These are phyloP conservation scores for Gillenia trifoliata DNA, from an alignment of 306 rosid genomes.

Conservation along the genomic window DNA sequence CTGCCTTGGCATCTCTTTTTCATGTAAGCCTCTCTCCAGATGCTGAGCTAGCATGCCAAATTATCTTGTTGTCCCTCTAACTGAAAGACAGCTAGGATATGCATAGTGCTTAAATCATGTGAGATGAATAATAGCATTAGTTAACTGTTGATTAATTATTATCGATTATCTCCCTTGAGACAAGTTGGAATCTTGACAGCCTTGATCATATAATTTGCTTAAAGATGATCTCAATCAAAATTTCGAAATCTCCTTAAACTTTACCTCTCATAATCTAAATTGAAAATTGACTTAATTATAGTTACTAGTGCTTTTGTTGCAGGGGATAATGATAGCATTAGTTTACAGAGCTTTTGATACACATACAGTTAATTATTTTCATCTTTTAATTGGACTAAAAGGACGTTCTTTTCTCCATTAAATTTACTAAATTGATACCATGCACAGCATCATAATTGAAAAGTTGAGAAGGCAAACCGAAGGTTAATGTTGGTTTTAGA, in stretches of 20 bases:
- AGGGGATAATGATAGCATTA: neutral
- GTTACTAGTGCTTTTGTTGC: neutral
- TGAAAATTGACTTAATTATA: neutral
- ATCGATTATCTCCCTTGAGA: slow-evolving; percentile 4
- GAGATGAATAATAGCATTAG: slow-evolving; percentile 4
- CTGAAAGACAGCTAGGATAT: slow-evolving; percentile 14
- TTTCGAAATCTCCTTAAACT: neutral
- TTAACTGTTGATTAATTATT: neutral
- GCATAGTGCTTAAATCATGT: slow-evolving; percentile 13
- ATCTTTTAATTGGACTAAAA: neutral
- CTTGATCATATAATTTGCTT: slow-evolving; percentile 1
- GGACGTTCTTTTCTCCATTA: neutral
- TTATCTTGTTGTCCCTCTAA: slow-evolving; percentile 9
- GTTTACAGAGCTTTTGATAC: neutral
- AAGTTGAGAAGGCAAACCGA: neutral
- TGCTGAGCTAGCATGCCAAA: slow-evolving; percentile 3
- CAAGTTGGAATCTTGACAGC: slow-evolving; percentile 23
- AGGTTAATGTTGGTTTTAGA: neutral
- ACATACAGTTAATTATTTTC: neutral
- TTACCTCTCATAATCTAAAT: neutral
- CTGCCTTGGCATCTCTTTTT: neutral
- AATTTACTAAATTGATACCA: neutral
- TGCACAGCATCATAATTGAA: neutral
- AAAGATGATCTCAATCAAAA: neutral
- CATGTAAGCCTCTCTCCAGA: neutral